Evolutionary conservation across 805 yeast species (phyloP).

Genomic region (Candida railenensis): DNA sequence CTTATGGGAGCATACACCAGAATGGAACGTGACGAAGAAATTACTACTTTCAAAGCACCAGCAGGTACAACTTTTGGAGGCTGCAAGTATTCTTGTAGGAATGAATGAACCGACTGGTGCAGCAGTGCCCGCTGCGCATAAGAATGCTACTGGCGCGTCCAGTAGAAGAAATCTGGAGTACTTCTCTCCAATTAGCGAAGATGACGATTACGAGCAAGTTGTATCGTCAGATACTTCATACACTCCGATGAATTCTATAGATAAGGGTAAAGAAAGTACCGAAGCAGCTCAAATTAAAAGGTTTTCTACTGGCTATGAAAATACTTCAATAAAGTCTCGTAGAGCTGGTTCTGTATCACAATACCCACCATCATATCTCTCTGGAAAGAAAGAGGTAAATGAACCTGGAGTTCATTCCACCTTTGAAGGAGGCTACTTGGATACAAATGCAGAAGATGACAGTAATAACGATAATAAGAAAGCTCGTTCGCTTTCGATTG

Average conservation of each 20-base stretch:
- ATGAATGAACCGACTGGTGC: constrained; percentile 48
- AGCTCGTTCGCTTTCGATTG: constrained; percentile 1
- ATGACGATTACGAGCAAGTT: neutral
- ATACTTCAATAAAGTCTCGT: constrained; percentile 11
- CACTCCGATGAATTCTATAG: neutral
- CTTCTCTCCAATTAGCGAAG: neutral
- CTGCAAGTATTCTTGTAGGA: constrained; percentile 73
- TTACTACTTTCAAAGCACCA: constrained; percentile 82
- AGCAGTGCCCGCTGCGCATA: neutral
- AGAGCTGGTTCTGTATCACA: constrained; percentile 46
- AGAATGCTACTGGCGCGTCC: neutral
- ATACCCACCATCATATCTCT: constrained; percentile 38
- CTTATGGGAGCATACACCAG: constrained; percentile 93
- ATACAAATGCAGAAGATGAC: neutral
- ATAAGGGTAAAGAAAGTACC: neutral
- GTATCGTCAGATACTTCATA: neutral
- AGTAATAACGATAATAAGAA: constrained; percentile 10
- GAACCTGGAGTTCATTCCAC: constrained; percentile 1
- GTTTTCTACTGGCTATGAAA: neutral
- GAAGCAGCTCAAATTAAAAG: neutral
- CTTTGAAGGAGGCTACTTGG: constrained; percentile 23
- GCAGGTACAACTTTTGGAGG: constrained; percentile 79
- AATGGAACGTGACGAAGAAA: constrained; percentile 86
- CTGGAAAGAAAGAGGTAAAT: neutral
- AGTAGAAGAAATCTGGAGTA: neutral